Evolutionary conservation across 2,329 filamentous ascomycete species (phyloP).

Genomic region (Purpureocillium takamizusanense): DNA sequence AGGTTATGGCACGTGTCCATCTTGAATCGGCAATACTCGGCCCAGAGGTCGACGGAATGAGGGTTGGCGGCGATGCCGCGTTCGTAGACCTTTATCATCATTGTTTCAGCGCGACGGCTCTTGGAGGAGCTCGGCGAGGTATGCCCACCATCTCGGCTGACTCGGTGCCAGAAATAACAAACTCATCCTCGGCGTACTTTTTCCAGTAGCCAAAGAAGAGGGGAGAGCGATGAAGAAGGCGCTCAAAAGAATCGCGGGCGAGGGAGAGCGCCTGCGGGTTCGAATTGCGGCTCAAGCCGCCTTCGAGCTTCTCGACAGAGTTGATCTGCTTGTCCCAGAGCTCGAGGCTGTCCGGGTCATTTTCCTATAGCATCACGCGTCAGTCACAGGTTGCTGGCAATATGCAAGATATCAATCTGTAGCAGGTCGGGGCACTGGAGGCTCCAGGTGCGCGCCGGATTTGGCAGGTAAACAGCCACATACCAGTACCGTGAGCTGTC

Average conservation of each 20-base stretch:
- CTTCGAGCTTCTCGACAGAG: conserved; percentile 76
- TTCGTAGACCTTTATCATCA: conserved; percentile 69
- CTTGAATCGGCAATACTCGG: conserved; percentile 95
- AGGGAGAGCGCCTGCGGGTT: conserved; percentile 87
- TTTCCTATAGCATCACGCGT: conserved; percentile 30
- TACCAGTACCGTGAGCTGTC: conserved; percentile 71
- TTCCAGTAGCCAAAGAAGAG: conserved; percentile 99
- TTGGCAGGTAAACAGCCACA: conserved; percentile 5
- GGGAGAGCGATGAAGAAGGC: conserved; percentile 89
- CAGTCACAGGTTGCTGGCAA: conserved; percentile 4
- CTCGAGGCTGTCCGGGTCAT: conserved; percentile 84
- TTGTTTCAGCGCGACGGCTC: background rate
- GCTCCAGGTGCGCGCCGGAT: background rate
- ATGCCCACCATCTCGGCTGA: conserved; percentile 85
- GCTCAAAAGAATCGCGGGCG: conserved; percentile 80
- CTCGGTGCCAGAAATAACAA: conserved; percentile 92
- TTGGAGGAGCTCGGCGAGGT: background rate
- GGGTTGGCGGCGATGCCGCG: conserved; percentile 87
- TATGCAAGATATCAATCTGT: background rate
- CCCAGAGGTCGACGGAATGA: conserved; percentile 93
- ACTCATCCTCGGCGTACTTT: conserved; percentile 96
- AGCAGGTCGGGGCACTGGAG: background rate
- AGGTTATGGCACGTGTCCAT: conserved; percentile 93
- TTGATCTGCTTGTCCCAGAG: conserved; percentile 88
- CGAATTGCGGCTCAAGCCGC: conserved; percentile 91